A percentile compares a stretch with the other conserved stretches of the same genome.
Conservation (phyloP, 2,329 filamentous ascomycete species). For the Didymella pomorum region DNA sequence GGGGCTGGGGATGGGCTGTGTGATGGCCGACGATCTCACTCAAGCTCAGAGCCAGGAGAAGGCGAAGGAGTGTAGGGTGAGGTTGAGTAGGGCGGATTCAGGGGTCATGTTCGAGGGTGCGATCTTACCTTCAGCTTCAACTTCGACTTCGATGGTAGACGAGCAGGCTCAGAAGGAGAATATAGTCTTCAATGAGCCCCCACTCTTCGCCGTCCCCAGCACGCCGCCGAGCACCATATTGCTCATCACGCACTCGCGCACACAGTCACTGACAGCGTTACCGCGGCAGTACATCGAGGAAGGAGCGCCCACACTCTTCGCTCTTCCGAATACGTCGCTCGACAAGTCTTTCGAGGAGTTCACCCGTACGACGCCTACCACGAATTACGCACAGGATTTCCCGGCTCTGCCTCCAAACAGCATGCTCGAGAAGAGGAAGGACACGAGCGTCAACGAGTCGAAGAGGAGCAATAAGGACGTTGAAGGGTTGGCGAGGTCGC, state of each 20-base stretch:
- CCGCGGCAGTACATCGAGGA: neutral
- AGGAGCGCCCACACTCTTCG: neutral
- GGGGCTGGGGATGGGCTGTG: neutral
- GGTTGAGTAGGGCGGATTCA: neutral
- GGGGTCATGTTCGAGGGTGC: neutral
- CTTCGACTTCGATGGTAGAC: too few relatives aligned
- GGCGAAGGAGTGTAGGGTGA: neutral
- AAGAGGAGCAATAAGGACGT: neutral
- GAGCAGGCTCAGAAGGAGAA: too few relatives aligned
- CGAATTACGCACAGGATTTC: constrained; percentile 4
- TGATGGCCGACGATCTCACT: neutral
- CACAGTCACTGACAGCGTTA: neutral
- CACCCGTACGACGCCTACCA: neutral
- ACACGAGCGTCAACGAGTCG: neutral
- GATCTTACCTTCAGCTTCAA: too few relatives aligned
- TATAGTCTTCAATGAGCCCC: neutral
- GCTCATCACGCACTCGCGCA: neutral
- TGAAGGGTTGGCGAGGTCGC: neutral
- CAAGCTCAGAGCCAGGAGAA: neutral
- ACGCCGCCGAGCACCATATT: neutral
- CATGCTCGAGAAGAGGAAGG: neutral
- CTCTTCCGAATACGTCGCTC: neutral
- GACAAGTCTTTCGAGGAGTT: neutral
- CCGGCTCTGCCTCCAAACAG: neutral
- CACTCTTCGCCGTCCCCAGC: neutral